Base-by-base conservation (phyloP, 352 stramenopile species). In the Detonula confervacea region DNA sequence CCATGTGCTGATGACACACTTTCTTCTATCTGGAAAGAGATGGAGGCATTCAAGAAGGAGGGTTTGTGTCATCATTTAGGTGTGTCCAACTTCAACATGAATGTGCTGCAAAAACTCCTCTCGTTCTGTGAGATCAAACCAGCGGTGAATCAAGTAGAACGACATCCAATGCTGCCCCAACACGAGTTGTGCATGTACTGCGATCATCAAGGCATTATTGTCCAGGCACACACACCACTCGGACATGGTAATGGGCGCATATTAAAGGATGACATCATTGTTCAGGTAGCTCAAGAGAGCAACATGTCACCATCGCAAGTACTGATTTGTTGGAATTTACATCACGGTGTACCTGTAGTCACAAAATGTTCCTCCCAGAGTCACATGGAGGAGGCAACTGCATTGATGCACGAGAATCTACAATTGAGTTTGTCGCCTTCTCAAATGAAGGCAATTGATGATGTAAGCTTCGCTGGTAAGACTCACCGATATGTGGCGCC, bases 141-240 rank as follows among this genome's bases (percentile, higher is more conserved):
- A 52, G 37, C 83, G 8, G 67, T 95, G 0, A 93, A 95, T 68
- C 92, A 96, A 79, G 73, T 96, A 44, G 92, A 96, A 71, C 83
- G 93, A 2, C 92, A 96, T 70, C 91, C 90, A 37, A 71, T 93
- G 11, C 65, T 95, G 22, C 75, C 88, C 46, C 90, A 94, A 77
- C 78, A 65, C 22, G 73, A 90, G 24, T 59, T 95, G 9, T 25
- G 94, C 2, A 77, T 93, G 16, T 87, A 87, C 75, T 95, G 89
- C 54, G 18, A 77, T 18, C 73, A 74, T 25, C 42, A 89, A 27
- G 82, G 77, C 25, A 90, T 96, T 66, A 44, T 80, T 25, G 29
- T 95, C 7, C 90, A 90, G 60, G 90, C 90, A 12, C 92, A 94
- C 75, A 87, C 80, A n/a, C 65, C 89, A 20, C 72, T 95, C 14